These are phyloP conservation scores for Irpex lacteus DNA, from an alignment of 1,284 basidiomycete species.

Conservation along the genomic window DNA sequence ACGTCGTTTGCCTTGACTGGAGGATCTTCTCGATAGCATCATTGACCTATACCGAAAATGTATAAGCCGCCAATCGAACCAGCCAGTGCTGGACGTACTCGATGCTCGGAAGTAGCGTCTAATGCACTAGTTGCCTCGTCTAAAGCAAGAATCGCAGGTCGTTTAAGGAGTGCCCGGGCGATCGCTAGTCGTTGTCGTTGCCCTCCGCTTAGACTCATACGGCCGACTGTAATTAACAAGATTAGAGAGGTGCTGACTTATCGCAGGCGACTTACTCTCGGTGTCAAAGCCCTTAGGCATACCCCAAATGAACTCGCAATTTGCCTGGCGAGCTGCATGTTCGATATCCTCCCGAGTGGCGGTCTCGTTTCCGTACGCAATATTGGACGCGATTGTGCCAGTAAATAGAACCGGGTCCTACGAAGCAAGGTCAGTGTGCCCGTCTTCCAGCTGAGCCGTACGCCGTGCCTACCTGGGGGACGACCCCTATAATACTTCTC, in stretches of 20 bases:
- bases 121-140: conserved; percentile 86
- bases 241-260: conserved; percentile 20
- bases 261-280: conserved; percentile 42
- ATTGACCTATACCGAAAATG: conserved; percentile 57
- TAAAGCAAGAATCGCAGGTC: conserved; percentile 77
- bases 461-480: conserved; percentile 58
- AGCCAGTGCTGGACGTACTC: conserved; percentile 34
- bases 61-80: no score
- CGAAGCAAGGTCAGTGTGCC: background rate
- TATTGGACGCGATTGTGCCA: conserved; percentile 91
- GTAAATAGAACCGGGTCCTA: conserved; percentile 79
- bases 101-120: conserved; percentile 86
- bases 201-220: conserved; percentile 71
- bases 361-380: conserved; percentile 80
- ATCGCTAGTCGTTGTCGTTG: conserved; percentile 68
- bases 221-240: conserved; percentile 51
- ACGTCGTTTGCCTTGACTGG: conserved; percentile 15
- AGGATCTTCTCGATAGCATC: conserved; percentile 90
- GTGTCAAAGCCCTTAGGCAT: conserved; percentile 87
- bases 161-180: conserved; percentile 81
- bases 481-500: conserved; percentile 84
- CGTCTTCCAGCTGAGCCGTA: background rate
- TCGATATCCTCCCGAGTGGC: conserved; percentile 85
- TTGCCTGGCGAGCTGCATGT: conserved; percentile 84
- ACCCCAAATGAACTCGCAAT: conserved; percentile 94